phyloP scores from a whole-genome alignment of 2,329 filamentous ascomycete genomes.

The Colletotrichum ledebouriae region DNA sequence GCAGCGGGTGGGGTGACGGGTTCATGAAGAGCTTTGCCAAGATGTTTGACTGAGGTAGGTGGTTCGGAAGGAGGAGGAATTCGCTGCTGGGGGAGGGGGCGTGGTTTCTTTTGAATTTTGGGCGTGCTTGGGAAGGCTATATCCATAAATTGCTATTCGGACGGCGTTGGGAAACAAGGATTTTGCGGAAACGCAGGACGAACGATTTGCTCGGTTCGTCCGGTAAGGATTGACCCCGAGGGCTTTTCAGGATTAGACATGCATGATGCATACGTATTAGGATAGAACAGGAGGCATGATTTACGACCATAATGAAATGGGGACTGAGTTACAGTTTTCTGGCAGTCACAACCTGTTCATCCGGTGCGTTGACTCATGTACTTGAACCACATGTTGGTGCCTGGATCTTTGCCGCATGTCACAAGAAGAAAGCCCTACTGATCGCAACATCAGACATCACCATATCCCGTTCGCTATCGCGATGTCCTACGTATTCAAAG shows the following conservation, averaged over 20 bases:
- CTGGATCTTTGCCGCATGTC: no score
- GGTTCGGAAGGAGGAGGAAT: not conserved
- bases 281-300: slow-evolving; percentile 32
- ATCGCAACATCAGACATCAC: no score
- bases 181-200: not conserved
- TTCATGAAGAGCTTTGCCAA: slow-evolving; percentile 55
- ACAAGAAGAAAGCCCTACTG: no score
- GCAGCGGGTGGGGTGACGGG: slow-evolving; percentile 50
- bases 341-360: no score
- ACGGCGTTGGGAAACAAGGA: slow-evolving; percentile 2
- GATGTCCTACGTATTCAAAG: no score
- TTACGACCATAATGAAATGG: not conserved
- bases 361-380: no score
- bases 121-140: slow-evolving; percentile 18
- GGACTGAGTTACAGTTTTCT: no score
- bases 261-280: slow-evolving; percentile 24
- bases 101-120: not conserved
- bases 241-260: slow-evolving; percentile 5
- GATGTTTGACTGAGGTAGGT: slow-evolving; percentile 55
- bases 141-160: not conserved
- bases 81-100: not conserved
- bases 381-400: no score
- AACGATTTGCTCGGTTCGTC: slow-evolving; percentile 20
- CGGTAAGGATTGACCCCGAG: slow-evolving; percentile 10
- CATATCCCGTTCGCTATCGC: no score